Evolutionary conservation across 2,329 filamentous ascomycete genomes (phyloP), one percentile per base, ranked within the genome.

Genomic region (Colletotrichum sidae): DNA sequence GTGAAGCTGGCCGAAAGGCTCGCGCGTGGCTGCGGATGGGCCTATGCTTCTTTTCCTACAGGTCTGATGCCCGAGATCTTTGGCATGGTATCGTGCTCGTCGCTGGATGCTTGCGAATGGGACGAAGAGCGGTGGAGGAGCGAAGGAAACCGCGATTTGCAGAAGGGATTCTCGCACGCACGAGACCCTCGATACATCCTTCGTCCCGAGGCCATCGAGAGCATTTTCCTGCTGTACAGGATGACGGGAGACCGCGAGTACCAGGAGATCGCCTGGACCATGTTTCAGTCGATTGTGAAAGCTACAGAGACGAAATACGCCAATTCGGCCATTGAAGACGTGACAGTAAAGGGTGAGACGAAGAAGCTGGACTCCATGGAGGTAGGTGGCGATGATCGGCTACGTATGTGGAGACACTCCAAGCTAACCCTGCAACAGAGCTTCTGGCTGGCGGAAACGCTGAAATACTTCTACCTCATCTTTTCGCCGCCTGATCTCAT

Each of bases 401-500:
- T 67, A 69, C 8, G 7, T 12, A 35, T n/a, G 52, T 25, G 47
- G 39, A 15, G 12, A n/a, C 11, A 3, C 35, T 35, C 33, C 25
- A 17, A 17, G 25, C 53, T 67, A 15, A 67, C 37, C 3, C 6
- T 51, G 6, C 7, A 42, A 7, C 84, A 92, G 80, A 90, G 86
- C 67, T 92, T 92, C 71, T 93, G 90, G 88, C 79, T 90, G 71
- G 87, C 88, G 0, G 90, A 93, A 79, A 93, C 90, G 17, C 77
- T 93, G 64, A 93, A 92, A 76, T 93, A 93, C 69, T 92, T 92
- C 63, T 93, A 90, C 69, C 75, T 93, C 57, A 84, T 92, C 44
- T 93, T 92, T 69, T 87, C 86, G 35, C 85, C 90, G 17, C 86
- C 88, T 1, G 81, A 84, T 17, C 71, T 88, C 39, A 80, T 92